phyloP scores from a whole-genome alignment of 108 stramenopile genomes.

The Conticribra guillardii region DNA sequence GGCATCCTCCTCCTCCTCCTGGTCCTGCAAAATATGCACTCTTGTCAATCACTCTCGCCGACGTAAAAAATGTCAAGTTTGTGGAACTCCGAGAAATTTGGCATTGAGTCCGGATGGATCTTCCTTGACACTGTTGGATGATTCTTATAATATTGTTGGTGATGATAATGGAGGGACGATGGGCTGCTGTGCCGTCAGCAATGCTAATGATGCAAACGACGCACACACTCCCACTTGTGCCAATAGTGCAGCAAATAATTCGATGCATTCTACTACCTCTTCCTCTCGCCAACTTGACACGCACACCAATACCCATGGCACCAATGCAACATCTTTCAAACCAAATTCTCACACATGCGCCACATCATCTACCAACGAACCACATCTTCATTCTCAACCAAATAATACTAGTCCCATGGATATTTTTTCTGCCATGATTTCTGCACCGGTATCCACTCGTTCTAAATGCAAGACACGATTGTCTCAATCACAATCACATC shows the following conservation, averaged over 20 bases:
- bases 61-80: slow-evolving; percentile 38
- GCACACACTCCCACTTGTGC: no score
- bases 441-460: slow-evolving; percentile 28
- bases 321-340: no score
- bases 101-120: slow-evolving; percentile 15
- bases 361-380: no score
- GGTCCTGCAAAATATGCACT: slow-evolving; percentile 42
- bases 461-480: slow-evolving; percentile 35
- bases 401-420: background rate
- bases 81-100: slow-evolving; percentile 26
- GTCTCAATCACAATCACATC: slow-evolving; percentile 7
- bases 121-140: no score
- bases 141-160: slow-evolving; percentile 10
- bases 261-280: no score
- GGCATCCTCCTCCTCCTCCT: background rate
- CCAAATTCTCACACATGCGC: no score
- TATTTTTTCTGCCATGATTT: slow-evolving; percentile 12
- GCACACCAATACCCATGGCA: no score
- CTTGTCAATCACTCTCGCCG: slow-evolving; percentile 29
- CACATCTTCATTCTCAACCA: background rate
- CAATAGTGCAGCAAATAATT: no score
- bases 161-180: slow-evolving; percentile 12
- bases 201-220: no score
- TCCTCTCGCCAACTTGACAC: no score
- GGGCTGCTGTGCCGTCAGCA: background rate